Base-by-base conservation (phyloP, 176 grass and related monocot genomes). In the Aegilops tauschii region DNA sequence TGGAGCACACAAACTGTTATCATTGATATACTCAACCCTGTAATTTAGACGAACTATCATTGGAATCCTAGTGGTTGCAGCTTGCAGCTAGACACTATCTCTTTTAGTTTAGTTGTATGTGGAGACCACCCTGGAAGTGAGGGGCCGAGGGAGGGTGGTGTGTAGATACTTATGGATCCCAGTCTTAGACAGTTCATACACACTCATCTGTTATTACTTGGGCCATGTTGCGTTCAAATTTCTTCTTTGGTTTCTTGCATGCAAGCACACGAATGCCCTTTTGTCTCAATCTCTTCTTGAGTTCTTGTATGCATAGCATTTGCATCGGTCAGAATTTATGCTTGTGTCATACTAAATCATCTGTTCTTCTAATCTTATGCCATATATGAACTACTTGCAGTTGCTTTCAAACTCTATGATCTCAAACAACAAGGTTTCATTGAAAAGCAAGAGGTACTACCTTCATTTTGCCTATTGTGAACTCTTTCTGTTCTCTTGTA, bases 371-470 rank as follows among this genome's bases (percentile, higher is more conserved):
- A 70, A 80, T 83, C 25, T 73, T 56, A 44, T 68, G 39, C 10
- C 23, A 65, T 87, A 64, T 87, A 45, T 95, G 66, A 54, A 80
- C 74, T 35, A 83, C 36, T 80, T 88, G 79, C 91, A 98, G 95
- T 98, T 98, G 90, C 93, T 87, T 98, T 98, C 73, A 90, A 93
- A 82, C 66, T 98, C 21, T 98, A 98, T 87, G 96, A 98, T 91
- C 91, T 98, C 78, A 98, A 95, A 86, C 96, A 98, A 73, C 91
- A 95, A 94, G 93, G 91, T 68, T 98, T 90, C 75, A 98, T 95
- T 87, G 96, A 98, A 72, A 90, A 92, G 68, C 93, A 98, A 86
- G 96, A 98, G 96, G 96, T 98, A 90, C 27, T 95, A 84, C n/a
- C 16, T 84, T 80, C 35, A 17, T 76, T 84, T 49, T 87, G 2